Evolutionary conservation across 495 filamentous ascomycete species (phyloP), one percentile per base, ranked within the genome.

Genomic region (Aspergillus sclerotiicarbonarius): DNA sequence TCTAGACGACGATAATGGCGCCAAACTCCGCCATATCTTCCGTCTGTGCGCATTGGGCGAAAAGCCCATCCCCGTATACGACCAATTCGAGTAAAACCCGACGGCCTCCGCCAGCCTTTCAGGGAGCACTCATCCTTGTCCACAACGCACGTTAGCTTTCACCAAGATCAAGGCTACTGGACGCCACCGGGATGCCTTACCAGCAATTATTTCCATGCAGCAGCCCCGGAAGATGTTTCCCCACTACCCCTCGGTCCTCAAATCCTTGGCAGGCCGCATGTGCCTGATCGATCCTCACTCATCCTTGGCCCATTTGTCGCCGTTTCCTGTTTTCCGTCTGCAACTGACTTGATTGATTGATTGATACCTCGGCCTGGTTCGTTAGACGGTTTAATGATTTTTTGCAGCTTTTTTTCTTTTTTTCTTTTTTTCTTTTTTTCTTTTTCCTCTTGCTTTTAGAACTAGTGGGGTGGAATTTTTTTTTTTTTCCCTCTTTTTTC

Each of bases 11-110:
- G 75, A 80, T 31, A 66, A 69, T 48, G 71, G 75, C 37, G 73
- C 68, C 39, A 76, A 77, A 60, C 73, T 69, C 18, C 71, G 80
- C 20, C 80, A 82, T 65, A 78, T 82, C 44, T 82, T 82, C 71
- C 79, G 80, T 5, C 67, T 82, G n/a, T 69, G 67, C 62, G 79
- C 78, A 2, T 65, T 82, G 60, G 77, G 71, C 47, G 80, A 82
- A 67, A 78, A 79, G 62, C 80, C 80, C 5, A 74, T 81, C 43
- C 75, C 80, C 7, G 78, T 80, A 48, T 73, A 76, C 44, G 76
- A 80, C 55, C 66, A 76, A 48, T 75, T 73, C 52, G 70, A 74
- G 59, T 71, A 68, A 62, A 51, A 15, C 15, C 32, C 25, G 25
- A 25, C 25, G 25, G 25, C 25, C 25, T 25, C 25, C 25, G 25